These are phyloP conservation scores for Spencermartinsiella europaea DNA, from an alignment of 805 yeast species.

Conservation along the genomic window DNA sequence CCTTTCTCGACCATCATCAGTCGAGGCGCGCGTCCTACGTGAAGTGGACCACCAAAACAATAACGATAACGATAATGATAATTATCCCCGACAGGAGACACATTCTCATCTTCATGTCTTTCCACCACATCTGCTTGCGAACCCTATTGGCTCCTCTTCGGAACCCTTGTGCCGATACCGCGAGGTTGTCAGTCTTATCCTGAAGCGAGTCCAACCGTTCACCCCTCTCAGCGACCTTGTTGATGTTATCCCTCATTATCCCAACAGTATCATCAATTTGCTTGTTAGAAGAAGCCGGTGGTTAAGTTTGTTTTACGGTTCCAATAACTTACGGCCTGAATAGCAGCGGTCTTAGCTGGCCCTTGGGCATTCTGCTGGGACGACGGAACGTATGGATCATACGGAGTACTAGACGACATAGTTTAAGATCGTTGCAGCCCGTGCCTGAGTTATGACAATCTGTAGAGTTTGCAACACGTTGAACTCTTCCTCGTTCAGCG, in stretches of 20 bases:
- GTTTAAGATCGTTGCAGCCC: slow-evolving; percentile 2
- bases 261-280: slow-evolving; percentile 96
- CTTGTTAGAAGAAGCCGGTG: no score
- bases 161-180: slow-evolving; percentile 89
- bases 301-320: no score
- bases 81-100: slow-evolving; percentile 76
- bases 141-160: slow-evolving; percentile 96
- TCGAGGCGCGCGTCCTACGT: no score
- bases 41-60: slow-evolving; percentile 89
- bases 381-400: slow-evolving; percentile 79
- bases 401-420: slow-evolving; percentile 78
- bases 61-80: slow-evolving; percentile 75
- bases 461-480: no score
- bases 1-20: no score
- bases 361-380: slow-evolving; percentile 35
- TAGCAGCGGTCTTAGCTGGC: slow-evolving; percentile 65
- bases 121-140: slow-evolving; percentile 99
- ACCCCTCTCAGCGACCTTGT: slow-evolving; percentile 92
- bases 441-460: no score
- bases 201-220: slow-evolving; percentile 89
- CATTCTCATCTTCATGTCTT: slow-evolving; percentile 93
- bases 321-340: slow-evolving; percentile 73
- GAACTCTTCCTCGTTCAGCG: no score
- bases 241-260: slow-evolving; percentile 94
- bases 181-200: slow-evolving; percentile 88